A percentile compares a stretch with the other conserved stretches of the same genome.
Conservation (phyloP, 805 yeast species). For the Schizosaccharomyces pombe region DNA sequence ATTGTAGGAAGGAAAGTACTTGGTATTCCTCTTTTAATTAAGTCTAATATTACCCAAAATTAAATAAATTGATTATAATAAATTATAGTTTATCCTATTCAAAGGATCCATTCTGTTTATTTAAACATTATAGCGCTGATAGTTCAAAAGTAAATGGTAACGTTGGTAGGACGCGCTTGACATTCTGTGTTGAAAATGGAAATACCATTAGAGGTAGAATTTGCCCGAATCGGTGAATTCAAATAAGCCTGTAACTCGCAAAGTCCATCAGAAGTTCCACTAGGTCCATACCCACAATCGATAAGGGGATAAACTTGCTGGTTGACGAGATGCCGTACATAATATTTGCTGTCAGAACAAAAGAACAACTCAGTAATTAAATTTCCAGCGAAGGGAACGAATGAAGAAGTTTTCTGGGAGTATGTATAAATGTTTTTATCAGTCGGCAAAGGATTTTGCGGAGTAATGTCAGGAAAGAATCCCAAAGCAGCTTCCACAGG, state of each 20-base stretch:
- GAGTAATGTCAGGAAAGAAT: not conserved
- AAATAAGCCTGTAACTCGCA: not conserved
- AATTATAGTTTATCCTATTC: too few species aligned
- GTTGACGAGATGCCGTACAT: constrained; percentile 2
- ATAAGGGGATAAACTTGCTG: not conserved
- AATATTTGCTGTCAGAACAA: not conserved
- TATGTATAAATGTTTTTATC: not conserved
- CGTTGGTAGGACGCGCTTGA: not conserved
- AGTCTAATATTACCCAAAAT: too few species aligned
- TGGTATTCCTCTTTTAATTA: too few species aligned
- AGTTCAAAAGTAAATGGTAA: not conserved
- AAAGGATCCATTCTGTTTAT: too few species aligned
- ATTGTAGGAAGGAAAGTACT: too few species aligned
- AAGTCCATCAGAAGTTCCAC: not conserved
- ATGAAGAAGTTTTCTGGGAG: not conserved
- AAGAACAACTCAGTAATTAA: not conserved
- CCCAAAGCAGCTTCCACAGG: not conserved
- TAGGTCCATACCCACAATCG: not conserved
- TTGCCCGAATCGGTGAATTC: constrained; percentile 2
- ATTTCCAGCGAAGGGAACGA: constrained; percentile 3
- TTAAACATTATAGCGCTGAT: too few species aligned
- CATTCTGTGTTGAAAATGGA: not conserved
- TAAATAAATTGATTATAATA: too few species aligned
- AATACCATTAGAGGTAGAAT: not conserved
- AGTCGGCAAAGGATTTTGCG: not conserved